phyloP scores from a whole-genome alignment of 495 filamentous ascomycete species.

The Aspergillus nidulans region DNA sequence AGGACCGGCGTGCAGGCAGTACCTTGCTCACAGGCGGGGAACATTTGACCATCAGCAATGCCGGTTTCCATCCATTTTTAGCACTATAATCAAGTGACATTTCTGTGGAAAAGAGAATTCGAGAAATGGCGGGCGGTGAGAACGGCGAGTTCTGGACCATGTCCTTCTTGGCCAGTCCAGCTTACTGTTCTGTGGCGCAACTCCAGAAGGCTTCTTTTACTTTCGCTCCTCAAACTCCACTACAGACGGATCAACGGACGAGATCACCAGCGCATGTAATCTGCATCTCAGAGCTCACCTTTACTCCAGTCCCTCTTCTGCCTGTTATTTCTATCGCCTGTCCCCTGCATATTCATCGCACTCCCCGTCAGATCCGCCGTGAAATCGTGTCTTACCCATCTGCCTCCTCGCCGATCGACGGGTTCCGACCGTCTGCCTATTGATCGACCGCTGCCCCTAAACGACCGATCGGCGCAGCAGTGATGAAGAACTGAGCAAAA shows the following conservation, averaged over 20 bases:
- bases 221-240: background rate
- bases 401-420: background rate
- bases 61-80: background rate
- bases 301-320: background rate
- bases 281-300: background rate
- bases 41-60: background rate
- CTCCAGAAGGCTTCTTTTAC: constrained; percentile 1
- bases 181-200: constrained; percentile 12
- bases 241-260: background rate
- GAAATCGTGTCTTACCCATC: background rate
- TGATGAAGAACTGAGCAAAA: constrained; percentile 11
- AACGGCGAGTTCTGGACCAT: constrained; percentile 11
- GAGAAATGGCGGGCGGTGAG: constrained; percentile 9
- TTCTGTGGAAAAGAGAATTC: background rate
- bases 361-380: background rate
- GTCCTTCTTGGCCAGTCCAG: too few relatives aligned
- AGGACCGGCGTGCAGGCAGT: background rate
- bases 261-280: constrained; percentile 3
- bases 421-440: constrained; percentile 5
- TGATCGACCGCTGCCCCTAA: background rate
- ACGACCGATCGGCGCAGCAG: background rate
- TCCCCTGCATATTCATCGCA: background rate
- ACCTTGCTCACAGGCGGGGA: background rate
- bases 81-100: background rate
- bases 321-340: background rate